Base-by-base conservation (phyloP, 306 rosid genomes). In the Delonix regia region DNA sequence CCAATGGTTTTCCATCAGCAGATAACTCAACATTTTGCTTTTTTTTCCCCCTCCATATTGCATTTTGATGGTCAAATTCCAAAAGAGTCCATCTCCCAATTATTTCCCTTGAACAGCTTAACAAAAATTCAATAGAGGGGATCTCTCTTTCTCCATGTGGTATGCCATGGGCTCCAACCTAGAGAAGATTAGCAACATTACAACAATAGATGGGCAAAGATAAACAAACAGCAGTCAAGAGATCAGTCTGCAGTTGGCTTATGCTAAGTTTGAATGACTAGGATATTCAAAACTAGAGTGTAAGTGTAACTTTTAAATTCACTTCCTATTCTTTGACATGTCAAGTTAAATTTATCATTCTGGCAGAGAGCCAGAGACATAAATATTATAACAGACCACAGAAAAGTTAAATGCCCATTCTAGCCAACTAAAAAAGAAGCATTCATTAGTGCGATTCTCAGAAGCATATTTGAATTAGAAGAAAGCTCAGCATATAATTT, bases 401-500 rank as follows among this genome's bases (percentile, higher is more conserved):
- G 24, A 74, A 45, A 22, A 75, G 71, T 11, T 18, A 33, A 42
- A 72, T 56, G 52, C 53, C 42, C 30, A 47, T 57, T 65, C 51
- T 55, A 78, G 64, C 19, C 27, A 57, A 22, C 13, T 74, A 22
- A 69, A 68, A 55, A 28, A 30, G 39, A 60, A 74, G 27, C 72
- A 70, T 24, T 79, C 61, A 38, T 38, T 56, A n/a, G 61, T 80
- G 61, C 48, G 51, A 39, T 67, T 33, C 61, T 41, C 73, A 67
- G 56, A 66, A 78, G 57, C 22, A 47, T 21, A 30, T 73, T 57
- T 25, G 36, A 48, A 72, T 18, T 53, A 34, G 39, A 34, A 61
- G 79, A 79, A 69, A 75, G 5, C 16, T 55, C 55, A 70, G 57
- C 78, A 62, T 45, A 49, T 74, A 57, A 79, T 18, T 57, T 66